Evolutionary conservation across 192 early-diverging fungal genomes (phyloP).

Genomic region (Coemansia umbellata): DNA sequence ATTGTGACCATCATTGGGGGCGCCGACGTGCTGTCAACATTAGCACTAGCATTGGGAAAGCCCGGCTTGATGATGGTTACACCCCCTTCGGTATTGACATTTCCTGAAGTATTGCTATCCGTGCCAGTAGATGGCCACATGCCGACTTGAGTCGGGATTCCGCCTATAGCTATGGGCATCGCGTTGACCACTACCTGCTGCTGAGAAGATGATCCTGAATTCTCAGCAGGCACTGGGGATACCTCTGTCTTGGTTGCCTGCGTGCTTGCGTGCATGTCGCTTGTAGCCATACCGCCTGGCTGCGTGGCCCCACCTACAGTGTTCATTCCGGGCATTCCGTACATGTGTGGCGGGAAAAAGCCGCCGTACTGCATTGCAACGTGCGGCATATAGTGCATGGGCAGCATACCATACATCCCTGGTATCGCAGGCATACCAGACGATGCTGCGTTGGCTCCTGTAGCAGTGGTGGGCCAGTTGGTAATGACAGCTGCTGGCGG

Average conservation of each 20-base stretch:
- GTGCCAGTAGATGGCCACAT: background rate
- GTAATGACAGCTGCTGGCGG: background rate
- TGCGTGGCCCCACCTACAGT: background rate
- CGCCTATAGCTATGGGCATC: too few species aligned
- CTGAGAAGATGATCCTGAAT: background rate
- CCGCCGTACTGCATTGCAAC: slow-evolving; percentile 40
- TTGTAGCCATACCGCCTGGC: background rate
- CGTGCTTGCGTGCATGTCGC: background rate
- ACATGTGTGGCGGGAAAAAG: slow-evolving; percentile 46
- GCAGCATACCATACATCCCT: slow-evolving; percentile 34
- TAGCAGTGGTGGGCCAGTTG: slow-evolving; percentile 13
- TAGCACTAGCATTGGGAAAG: background rate
- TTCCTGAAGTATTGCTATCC: background rate
- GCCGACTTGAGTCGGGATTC: background rate
- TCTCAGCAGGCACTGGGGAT: background rate
- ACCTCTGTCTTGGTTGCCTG: background rate
- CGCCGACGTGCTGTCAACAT: background rate
- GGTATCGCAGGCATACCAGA: slow-evolving; percentile 4
- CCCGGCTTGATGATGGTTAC: too few species aligned
- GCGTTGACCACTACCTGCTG: background rate
- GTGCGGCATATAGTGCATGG: slow-evolving; percentile 39
- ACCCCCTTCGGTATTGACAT: too few species aligned
- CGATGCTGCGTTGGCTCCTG: background rate
- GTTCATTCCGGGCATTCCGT: slow-evolving; percentile 24
- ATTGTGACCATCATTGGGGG: slow-evolving; percentile 7